phyloP scores from a whole-genome alignment of 306 rosid species.

The Cicer chorassanicum region DNA sequence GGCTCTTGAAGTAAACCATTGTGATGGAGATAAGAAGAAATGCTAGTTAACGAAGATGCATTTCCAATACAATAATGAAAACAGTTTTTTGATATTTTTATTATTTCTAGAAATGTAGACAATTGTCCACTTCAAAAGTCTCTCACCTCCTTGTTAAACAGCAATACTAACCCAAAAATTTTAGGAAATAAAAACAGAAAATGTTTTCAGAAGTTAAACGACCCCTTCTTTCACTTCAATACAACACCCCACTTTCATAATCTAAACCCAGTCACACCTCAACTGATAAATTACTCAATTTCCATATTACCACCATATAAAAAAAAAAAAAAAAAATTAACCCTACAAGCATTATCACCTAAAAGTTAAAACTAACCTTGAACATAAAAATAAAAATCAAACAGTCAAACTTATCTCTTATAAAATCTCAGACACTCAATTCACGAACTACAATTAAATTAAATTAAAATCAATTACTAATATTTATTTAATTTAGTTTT shows the following conservation, averaged over 20 bases:
- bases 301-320: not conserved
- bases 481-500: not conserved
- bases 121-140: too few species aligned
- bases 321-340: not conserved
- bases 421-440: slow-evolving; percentile 1
- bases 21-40: too few species aligned
- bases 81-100: too few species aligned
- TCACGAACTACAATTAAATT: not conserved
- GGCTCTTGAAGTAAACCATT: too few species aligned
- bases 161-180: too few species aligned
- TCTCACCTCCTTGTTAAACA: too few species aligned
- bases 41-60: too few species aligned
- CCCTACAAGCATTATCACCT: not conserved
- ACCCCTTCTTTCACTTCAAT: slow-evolving; percentile 20
- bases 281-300: not conserved
- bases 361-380: slow-evolving; percentile 15
- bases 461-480: not conserved
- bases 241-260: slow-evolving; percentile 1
- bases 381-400: not conserved
- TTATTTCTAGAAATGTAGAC: too few species aligned
- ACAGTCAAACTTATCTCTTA: not conserved
- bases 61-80: too few species aligned
- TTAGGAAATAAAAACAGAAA: too few species aligned
- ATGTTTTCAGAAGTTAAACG: too few species aligned
- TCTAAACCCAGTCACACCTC: not conserved